A percentile compares a stretch with the other conserved stretches of the same genome.
These are phyloP conservation scores for Trypanosoma congolense DNA, from an alignment of 208 protist genomes.

Conservation along the genomic window DNA sequence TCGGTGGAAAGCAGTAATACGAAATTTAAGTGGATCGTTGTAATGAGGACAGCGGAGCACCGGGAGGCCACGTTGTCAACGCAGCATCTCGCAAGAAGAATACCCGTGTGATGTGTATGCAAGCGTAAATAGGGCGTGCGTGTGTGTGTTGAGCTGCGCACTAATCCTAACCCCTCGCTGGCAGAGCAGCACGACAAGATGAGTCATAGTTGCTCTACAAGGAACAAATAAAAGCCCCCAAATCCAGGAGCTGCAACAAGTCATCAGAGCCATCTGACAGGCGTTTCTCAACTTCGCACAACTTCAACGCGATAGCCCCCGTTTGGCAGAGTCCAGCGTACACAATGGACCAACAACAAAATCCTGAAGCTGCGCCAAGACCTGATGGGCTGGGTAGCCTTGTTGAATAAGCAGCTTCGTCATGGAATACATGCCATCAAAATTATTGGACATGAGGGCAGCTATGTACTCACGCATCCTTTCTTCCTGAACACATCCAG, in stretches of 20 bases:
- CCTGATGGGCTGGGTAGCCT: constrained; percentile 70
- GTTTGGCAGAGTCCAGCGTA: constrained; percentile 55
- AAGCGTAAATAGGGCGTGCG: no score
- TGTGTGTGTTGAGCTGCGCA: no score
- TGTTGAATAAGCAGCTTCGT: constrained; percentile 55
- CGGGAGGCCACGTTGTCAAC: no score
- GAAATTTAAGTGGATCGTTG: no score
- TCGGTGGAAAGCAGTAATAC: no score
- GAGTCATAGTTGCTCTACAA: constrained; percentile 16
- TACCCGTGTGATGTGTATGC: no score
- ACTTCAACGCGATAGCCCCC: constrained; percentile 56
- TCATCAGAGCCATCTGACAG: constrained; percentile 80
- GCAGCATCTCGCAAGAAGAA: no score
- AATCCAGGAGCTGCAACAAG: constrained; percentile 81
- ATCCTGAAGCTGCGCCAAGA: constrained; percentile 73
- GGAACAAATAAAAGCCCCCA: constrained; percentile 38
- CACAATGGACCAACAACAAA: constrained; percentile 57
- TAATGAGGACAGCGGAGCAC: no score
- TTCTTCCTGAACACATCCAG: constrained; percentile 73
- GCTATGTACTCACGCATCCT: constrained; percentile 48
- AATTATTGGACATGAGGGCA: constrained; percentile 45
- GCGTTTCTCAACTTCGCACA: constrained; percentile 76
- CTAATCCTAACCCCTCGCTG: no score
- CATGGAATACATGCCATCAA: constrained; percentile 49
- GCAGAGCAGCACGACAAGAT: no score